These are phyloP conservation scores for Arthroderma sp. DNA, from an alignment of 2,329 filamentous ascomycete genomes.

Conservation along the genomic window DNA sequence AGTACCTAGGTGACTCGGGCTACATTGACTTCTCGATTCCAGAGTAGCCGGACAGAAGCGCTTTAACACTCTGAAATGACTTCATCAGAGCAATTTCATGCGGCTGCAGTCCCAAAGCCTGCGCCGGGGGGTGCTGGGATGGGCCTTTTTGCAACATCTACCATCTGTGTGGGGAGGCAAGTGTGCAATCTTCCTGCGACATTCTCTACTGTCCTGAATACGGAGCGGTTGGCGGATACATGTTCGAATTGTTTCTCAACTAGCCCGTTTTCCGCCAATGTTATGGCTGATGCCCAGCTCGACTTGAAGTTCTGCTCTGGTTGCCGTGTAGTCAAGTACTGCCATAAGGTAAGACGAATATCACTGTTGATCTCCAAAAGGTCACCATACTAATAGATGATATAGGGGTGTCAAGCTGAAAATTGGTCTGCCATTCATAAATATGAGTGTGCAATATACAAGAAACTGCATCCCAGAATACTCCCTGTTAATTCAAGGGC, in stretches of 20 bases:
- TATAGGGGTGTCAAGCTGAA: slow-evolving; percentile 45
- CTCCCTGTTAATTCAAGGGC: slow-evolving; percentile 47
- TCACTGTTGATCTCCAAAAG: not conserved
- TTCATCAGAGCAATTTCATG: not conserved
- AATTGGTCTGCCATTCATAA: slow-evolving; percentile 51
- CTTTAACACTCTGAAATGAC: not conserved
- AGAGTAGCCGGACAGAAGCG: not conserved
- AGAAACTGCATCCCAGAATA: slow-evolving; percentile 33
- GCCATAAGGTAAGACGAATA: slow-evolving; percentile 41
- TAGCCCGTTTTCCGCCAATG: slow-evolving; percentile 12
- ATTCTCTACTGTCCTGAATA: slow-evolving; percentile 25
- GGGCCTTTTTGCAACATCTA: not conserved
- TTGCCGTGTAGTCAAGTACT: slow-evolving; percentile 49
- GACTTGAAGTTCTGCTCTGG: slow-evolving; percentile 45
- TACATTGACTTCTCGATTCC: too few relatives aligned
- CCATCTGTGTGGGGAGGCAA: not conserved
- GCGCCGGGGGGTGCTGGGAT: not conserved
- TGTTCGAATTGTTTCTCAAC: slow-evolving; percentile 45
- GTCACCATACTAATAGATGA: slow-evolving; percentile 7
- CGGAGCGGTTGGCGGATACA: slow-evolving; percentile 39
- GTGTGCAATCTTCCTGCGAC: not conserved
- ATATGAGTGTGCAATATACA: slow-evolving; percentile 45
- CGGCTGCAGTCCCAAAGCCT: not conserved
- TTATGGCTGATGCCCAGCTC: slow-evolving; percentile 18
- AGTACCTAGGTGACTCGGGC: too few relatives aligned